Evolutionary conservation across 352 stramenopile species (phyloP), one percentile per base, ranked within the genome.

Genomic region (Pythium graminicola): DNA sequence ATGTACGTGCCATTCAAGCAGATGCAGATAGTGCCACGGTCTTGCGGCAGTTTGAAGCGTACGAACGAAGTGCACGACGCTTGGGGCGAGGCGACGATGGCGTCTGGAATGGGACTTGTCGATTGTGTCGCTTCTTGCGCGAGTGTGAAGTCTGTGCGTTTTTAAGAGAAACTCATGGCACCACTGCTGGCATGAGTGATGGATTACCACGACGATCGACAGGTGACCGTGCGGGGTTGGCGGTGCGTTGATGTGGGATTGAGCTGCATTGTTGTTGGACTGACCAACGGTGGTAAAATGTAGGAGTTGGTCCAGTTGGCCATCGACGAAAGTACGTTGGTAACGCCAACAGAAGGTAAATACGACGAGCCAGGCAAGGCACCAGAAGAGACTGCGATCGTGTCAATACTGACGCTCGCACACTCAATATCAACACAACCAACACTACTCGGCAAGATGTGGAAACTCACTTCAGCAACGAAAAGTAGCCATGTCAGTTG

Each of bases 11-110:
- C 6, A 76, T 96, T 29, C 83, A 94, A 54, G 89, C 88, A 0
- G 90, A 97, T 61, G 83, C 90, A 14, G 77, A 86, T 51, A 96
- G 93, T 50, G 88, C 89, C 7, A 88, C 82, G 16, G 78, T 98
- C 16, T 53, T 98, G 32, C 73, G 90, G 6, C 83, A 97, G 62
- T 95, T 92, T 42, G 72, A 90, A 28, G 91, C 84, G 11, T 98
- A 86, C 44, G 77, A 88, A 42, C 54, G 71, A 13, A 75, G 77
- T 13, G 95, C 93, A 53, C 73, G 86, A 29, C 78, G 77, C 47
- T 87, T 81, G 27, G 83, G 82, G 9, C 72, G 76, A 16, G 81
- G 83, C 29, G 49, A 60, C 24, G 39, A 60, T 13, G 45, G 57
- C 7, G 36, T 54, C 14, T 38, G 72, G 2, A 50, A 63, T 0